Conservation (phyloP, 345 rosid species). For the Jatropha curcas region DNA sequence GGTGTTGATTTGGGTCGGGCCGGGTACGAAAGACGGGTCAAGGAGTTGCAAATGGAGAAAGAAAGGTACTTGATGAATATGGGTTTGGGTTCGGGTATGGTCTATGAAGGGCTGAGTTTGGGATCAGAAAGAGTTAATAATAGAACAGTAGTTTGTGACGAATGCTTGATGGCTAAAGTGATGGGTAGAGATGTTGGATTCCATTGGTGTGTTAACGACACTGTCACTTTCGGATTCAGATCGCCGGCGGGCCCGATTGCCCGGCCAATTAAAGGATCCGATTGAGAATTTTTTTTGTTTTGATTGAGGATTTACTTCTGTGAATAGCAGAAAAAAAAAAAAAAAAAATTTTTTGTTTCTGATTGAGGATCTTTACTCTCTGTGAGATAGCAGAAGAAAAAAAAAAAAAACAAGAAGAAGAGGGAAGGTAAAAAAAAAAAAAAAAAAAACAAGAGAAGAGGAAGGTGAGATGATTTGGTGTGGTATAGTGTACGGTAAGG, state of each 20-base stretch:
- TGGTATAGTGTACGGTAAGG: not conserved
- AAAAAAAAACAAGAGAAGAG: no score
- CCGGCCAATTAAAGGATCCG: slow-evolving; percentile 40
- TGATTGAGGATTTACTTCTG: not conserved
- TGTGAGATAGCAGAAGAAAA: not conserved
- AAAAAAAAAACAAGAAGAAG: no score
- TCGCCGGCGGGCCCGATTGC: slow-evolving; percentile 51
- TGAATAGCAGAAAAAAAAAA: not conserved
- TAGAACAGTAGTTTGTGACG: slow-evolving; percentile 30
- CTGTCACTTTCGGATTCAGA: slow-evolving; percentile 43
- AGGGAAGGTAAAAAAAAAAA: no score
- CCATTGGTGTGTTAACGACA: slow-evolving; percentile 49
- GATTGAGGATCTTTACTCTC: not conserved
- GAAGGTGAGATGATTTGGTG: not conserved
- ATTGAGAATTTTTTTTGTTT: not conserved
- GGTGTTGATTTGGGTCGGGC: slow-evolving; percentile 11
- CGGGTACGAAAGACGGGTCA: slow-evolving; percentile 30
- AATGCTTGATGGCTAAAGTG: slow-evolving; percentile 32
- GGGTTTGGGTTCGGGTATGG: slow-evolving; percentile 13
- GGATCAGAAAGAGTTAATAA: not conserved
- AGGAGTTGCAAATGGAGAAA: slow-evolving; percentile 32
- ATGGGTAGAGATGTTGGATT: slow-evolving; percentile 32
- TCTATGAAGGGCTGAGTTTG: not conserved
- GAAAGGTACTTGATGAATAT: slow-evolving; percentile 34
- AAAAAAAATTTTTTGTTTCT: no score